A percentile compares a stretch with the other conserved stretches of the same genome.
Conservation (phyloP, 1,139 yeast genomes). For the Hyphopichia khmerensis region DNA sequence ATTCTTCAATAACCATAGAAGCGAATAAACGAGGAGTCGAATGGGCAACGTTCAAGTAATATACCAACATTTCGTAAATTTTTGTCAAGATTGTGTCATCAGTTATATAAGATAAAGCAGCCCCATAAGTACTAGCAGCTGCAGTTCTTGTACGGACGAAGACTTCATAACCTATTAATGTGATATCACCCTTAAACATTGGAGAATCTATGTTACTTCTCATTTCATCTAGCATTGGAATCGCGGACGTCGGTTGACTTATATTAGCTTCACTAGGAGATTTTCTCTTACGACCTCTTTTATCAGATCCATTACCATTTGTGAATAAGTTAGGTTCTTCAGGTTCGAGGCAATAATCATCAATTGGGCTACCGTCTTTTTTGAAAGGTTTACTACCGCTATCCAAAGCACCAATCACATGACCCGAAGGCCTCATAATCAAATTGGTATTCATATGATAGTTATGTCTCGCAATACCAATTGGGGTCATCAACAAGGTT, state of each 20-base stretch:
- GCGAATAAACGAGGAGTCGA: constrained; percentile 79
- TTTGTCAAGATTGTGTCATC: constrained; percentile 34
- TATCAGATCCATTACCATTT: constrained; percentile 12
- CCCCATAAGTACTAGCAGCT: constrained; percentile 77
- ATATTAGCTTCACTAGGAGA: constrained; percentile 16
- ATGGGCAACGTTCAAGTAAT: constrained; percentile 56
- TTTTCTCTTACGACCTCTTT: constrained; percentile 38
- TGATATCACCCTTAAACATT: constrained; percentile 86
- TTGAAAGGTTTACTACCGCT: constrained; percentile 9
- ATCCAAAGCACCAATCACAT: constrained; percentile 33
- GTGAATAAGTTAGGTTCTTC: constrained; percentile 12
- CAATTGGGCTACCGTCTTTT: constrained; percentile 16
- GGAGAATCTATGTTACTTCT: constrained; percentile 90
- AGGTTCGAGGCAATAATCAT: constrained; percentile 15
- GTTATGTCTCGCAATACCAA: constrained; percentile 88
- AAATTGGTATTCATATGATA: constrained; percentile 77
- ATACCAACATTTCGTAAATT: constrained; percentile 39
- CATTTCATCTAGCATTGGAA: constrained; percentile 54
- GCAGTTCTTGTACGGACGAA: constrained; percentile 74
- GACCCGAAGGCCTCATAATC: constrained; percentile 81
- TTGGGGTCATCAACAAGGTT: constrained; percentile 82
- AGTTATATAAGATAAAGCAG: constrained; percentile 56
- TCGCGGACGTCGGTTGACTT: constrained; percentile 16
- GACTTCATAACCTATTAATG: constrained; percentile 74
- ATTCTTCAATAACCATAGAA: constrained; percentile 72